These are phyloP conservation scores for Alternaria ventricosa DNA, from an alignment of 2,329 filamentous ascomycete species.

Conservation along the genomic window DNA sequence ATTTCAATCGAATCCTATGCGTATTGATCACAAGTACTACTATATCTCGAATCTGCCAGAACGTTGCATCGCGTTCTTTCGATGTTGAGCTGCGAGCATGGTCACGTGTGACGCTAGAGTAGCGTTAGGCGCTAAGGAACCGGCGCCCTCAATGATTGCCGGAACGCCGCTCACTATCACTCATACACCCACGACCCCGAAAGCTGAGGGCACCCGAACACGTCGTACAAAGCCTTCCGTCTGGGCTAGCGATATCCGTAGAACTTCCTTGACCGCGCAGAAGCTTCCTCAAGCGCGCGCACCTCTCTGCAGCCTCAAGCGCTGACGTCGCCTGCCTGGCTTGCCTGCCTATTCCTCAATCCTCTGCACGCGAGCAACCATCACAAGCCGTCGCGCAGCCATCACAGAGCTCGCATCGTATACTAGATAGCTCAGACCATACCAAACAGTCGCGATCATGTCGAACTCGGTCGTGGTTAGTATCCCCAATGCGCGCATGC, in stretches of 20 bases:
- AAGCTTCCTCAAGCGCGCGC: conserved; percentile 33
- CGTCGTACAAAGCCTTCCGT: conserved; percentile 41
- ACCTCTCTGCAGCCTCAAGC: conserved; percentile 35
- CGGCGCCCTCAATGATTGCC: conserved; percentile 20
- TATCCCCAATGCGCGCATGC: conserved; percentile 31
- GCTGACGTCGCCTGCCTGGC: conserved; percentile 37
- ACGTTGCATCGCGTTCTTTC: neutral
- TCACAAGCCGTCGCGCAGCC: conserved; percentile 23
- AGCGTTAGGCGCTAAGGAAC: conserved; percentile 13
- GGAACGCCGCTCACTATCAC: conserved; percentile 24
- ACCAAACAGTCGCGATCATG: conserved; percentile 34
- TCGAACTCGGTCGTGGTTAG: conserved; percentile 50
- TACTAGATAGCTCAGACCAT: conserved; percentile 25
- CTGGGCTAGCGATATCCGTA: conserved; percentile 30
- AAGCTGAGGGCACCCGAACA: conserved; percentile 37
- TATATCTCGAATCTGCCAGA: neutral
- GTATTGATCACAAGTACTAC: neutral
- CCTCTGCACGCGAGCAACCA: conserved; percentile 28
- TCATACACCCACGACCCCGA: conserved; percentile 41
- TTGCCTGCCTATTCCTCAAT: conserved; percentile 29
- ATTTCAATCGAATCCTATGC: neutral
- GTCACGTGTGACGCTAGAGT: conserved; percentile 17
- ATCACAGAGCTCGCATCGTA: conserved; percentile 19
- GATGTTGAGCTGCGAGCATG: neutral
- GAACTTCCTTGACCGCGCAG: conserved; percentile 28